Conservation (phyloP, 352 stramenopile genomes). For the Salisapilia sapeloensis region DNA sequence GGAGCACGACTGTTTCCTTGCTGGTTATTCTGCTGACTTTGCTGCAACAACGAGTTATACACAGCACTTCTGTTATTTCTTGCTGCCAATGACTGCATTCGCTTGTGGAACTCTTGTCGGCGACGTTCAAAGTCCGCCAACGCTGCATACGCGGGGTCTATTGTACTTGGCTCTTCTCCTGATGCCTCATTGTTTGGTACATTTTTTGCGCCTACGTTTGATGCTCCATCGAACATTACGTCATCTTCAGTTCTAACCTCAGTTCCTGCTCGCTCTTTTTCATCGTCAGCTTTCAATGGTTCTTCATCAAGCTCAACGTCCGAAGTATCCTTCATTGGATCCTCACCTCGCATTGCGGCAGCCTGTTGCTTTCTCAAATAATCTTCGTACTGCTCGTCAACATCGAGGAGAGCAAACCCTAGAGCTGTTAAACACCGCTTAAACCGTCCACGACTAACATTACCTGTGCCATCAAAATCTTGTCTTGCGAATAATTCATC, state of each 20-base stretch:
- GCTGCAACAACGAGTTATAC: constrained; percentile 52
- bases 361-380: constrained; percentile 11
- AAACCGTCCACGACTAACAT: constrained; percentile 42
- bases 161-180: neutral
- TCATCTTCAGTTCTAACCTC: too few relatives aligned
- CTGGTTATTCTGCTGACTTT: constrained; percentile 27
- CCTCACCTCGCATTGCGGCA: neutral
- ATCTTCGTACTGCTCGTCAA: constrained; percentile 31
- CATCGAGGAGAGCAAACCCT: constrained; percentile 53
- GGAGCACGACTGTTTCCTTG: constrained; percentile 2
- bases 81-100: constrained; percentile 55
- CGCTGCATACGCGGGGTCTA: constrained; percentile 4
- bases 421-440: constrained; percentile 35
- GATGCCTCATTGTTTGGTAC: neutral
- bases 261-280: too few relatives aligned
- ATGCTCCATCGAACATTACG: neutral
- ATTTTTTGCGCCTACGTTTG: neutral
- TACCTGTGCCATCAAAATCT: constrained; percentile 20
- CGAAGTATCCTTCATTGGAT: neutral
- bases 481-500: constrained; percentile 31
- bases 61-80: constrained; percentile 50
- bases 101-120: constrained; percentile 51
- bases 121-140: constrained; percentile 43
- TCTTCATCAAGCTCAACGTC: constrained; percentile 17
- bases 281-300: constrained; percentile 1